phyloP scores from a whole-genome alignment of 495 filamentous ascomycete genomes.

The Xylaria bambusicola region DNA sequence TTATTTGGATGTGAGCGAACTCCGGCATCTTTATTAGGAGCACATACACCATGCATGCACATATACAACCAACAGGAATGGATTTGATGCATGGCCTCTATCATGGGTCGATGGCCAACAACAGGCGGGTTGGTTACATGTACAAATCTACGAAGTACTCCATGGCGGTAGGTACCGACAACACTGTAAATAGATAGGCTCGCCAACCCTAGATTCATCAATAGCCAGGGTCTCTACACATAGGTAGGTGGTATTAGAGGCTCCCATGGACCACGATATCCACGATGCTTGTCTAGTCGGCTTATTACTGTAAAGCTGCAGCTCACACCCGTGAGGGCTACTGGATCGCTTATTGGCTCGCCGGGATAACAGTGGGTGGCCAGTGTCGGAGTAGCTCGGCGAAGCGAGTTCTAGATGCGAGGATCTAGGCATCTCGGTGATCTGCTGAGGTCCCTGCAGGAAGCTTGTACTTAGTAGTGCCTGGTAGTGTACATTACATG shows the following conservation, averaged over 20 bases:
- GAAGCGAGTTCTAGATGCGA: background rate
- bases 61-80: background rate
- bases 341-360: slow-evolving; percentile 11
- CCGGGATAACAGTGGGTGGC: background rate
- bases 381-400: background rate
- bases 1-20: background rate
- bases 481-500: no score
- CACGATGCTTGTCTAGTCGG: background rate
- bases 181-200: background rate
- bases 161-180: background rate
- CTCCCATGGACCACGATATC: background rate
- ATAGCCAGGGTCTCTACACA: background rate
- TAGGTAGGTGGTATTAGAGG: no score
- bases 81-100: background rate
- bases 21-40: background rate
- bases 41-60: background rate
- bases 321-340: slow-evolving; percentile 10
- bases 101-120: background rate
- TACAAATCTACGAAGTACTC: background rate
- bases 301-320: background rate
- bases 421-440: no score
- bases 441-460: slow-evolving; percentile 12
- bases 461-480: background rate
- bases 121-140: background rate
- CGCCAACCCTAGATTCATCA: no score